phyloP scores from a whole-genome alignment of 208 protist species.

The Porcisia hertigi region DNA sequence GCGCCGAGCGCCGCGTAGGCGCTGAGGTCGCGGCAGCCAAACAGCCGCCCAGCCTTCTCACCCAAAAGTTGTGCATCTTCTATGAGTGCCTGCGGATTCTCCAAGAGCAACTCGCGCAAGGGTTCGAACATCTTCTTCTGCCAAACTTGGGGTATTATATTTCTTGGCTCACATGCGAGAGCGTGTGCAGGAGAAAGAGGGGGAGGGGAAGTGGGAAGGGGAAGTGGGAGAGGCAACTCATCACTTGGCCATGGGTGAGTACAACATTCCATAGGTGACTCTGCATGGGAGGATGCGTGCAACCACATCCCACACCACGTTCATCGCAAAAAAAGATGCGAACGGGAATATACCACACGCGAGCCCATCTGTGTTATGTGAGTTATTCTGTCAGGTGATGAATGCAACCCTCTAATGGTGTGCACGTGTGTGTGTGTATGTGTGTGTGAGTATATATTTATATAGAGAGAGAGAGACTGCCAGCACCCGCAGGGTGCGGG shows the following conservation, averaged over 20 bases:
- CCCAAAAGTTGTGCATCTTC: constrained; percentile 55
- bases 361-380: not conserved
- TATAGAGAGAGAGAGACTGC: too few relatives aligned
- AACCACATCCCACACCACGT: not conserved
- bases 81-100: constrained; percentile 35
- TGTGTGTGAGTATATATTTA: not conserved
- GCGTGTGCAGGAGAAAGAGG: not conserved
- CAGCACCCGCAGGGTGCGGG: too few relatives aligned
- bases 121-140: constrained; percentile 63
- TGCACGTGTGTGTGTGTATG: not conserved
- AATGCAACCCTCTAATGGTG: not conserved
- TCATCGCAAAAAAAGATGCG: not conserved
- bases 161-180: not conserved
- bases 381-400: not conserved
- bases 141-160: not conserved
- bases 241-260: too few relatives aligned
- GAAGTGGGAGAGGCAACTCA: not conserved
- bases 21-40: constrained; percentile 38
- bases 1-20: constrained; percentile 58
- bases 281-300: not conserved
- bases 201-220: not conserved
- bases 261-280: not conserved
- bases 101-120: constrained; percentile 53
- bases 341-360: not conserved
- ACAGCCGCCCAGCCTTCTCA: constrained; percentile 63